These are phyloP conservation scores for Eucalyptus cloeziana DNA, from an alignment of 345 rosid species.

Conservation along the genomic window DNA sequence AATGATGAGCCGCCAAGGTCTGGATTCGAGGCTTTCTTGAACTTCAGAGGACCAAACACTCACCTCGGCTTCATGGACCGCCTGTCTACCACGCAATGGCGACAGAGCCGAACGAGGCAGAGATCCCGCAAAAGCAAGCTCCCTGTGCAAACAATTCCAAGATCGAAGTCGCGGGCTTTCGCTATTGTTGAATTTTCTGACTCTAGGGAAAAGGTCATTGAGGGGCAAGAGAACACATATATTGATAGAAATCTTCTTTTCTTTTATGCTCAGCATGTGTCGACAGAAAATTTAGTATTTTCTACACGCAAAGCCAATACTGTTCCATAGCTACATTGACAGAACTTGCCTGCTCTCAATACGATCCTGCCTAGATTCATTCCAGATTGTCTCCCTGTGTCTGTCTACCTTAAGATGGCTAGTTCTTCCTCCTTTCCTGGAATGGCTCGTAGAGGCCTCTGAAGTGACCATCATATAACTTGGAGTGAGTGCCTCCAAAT, in stretches of 20 bases:
- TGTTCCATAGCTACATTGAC: neutral
- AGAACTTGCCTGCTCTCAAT: neutral
- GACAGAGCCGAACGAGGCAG: neutral
- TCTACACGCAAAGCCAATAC: neutral
- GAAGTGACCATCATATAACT: neutral
- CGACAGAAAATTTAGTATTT: neutral
- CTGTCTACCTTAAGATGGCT: neutral
- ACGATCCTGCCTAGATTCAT: neutral
- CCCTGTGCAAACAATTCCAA: neutral
- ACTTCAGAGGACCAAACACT: neutral
- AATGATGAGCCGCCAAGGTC: neutral
- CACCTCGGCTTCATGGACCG: neutral
- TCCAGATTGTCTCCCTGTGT: neutral
- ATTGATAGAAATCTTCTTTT: neutral
- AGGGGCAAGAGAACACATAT: neutral
- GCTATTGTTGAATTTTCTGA: neutral
- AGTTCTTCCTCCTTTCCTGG: neutral
- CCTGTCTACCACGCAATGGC: accelerated
- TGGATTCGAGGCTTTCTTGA: accelerated
- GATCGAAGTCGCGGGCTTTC: neutral
- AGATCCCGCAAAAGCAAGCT: neutral
- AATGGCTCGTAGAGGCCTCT: neutral
- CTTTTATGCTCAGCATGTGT: neutral
- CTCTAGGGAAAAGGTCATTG: neutral
- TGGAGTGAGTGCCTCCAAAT: neutral